Evolutionary conservation across 73 alveolate species (phyloP), one percentile per base, ranked within the genome.

Genomic region (Paramecium sonneborni): DNA sequence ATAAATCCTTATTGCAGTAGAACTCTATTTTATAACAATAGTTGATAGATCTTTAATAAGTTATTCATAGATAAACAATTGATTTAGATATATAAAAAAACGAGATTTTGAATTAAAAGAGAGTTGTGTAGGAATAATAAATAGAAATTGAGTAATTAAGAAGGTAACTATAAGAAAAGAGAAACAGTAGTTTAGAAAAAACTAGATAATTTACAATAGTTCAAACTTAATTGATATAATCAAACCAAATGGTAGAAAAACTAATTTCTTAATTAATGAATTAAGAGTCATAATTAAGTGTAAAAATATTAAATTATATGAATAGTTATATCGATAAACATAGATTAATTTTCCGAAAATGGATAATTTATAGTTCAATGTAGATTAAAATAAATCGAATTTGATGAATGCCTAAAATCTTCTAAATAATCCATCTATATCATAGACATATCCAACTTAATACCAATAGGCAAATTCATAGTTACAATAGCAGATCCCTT

Each of bases 141-240:
- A 74, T 74, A 74, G 87, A 74, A 10, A 74, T 74, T 10, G 87
- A 74, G 57, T 35, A 74, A 43, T 38, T 74, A 15, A 74, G 14
- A 74, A 74, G 87, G 12, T 18, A 74, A 20, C 4, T 74, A 5
- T 32, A 20, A 20, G 87, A 74, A 15, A 74, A 74, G 26, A 74
- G 87, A 35, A 74, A 43, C 24, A 35, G 67, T 9, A 74, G 87
- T 18, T 74, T 74, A 74, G 87, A 74, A 23, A 74, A 74, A 74
- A 74, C 87, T 20, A 74, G 87, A 35, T 35, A 74, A 74, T 74
- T 74, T 43, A 37, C 87, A 21, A 35, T 74, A 6, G 67, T 74
- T 7, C 35, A 74, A 74, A 74, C 87, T n/a, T 38, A 74, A 20
- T 38, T 74, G 15, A 74, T 74, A 10, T 35, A 74, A 74, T 74